These are phyloP conservation scores for Phlyctochytrium bullatum DNA, from an alignment of 192 early-diverging fungal species.

Conservation along the genomic window DNA sequence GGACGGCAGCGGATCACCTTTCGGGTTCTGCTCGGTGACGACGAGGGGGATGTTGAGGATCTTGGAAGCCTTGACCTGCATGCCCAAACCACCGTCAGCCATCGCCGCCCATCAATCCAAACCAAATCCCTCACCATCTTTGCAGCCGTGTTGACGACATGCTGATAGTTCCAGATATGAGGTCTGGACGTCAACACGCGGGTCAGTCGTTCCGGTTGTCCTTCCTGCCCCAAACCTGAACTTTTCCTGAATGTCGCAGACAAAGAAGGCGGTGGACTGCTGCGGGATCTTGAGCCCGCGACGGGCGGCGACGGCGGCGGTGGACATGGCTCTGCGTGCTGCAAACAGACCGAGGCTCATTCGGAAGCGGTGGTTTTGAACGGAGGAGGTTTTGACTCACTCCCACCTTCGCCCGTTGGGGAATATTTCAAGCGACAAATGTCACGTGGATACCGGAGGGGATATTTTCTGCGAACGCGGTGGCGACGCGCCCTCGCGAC, in stretches of 20 bases:
- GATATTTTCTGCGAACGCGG: no score
- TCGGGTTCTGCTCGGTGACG: conserved; percentile 87
- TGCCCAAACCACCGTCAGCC: neutral
- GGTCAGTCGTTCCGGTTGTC: conserved; percentile 1
- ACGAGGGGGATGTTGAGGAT: conserved; percentile 79
- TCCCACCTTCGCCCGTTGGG: no score
- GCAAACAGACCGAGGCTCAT: no score
- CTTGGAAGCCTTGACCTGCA: conserved; percentile 65
- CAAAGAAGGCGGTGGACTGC: conserved; percentile 72
- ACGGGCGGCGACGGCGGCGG: neutral
- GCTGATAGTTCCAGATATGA: conserved; percentile 78
- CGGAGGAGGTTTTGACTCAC: no score
- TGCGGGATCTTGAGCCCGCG: neutral
- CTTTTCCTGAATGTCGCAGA: conserved; percentile 91
- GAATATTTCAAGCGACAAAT: no score
- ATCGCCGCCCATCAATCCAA: conserved; percentile 6
- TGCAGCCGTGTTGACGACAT: conserved; percentile 74
- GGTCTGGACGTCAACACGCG: conserved; percentile 45
- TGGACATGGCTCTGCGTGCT: no score
- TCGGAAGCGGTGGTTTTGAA: no score
- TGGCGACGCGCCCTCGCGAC: no score
- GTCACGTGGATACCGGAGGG: no score
- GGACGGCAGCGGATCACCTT: conserved; percentile 48
- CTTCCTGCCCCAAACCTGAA: conserved; percentile 23
- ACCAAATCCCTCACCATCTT: conserved; percentile 87